A percentile compares a stretch with the other conserved stretches of the same genome.
Conservation (phyloP, 1,284 basidiomycete genomes). For the Sporisorium sorghi region DNA sequence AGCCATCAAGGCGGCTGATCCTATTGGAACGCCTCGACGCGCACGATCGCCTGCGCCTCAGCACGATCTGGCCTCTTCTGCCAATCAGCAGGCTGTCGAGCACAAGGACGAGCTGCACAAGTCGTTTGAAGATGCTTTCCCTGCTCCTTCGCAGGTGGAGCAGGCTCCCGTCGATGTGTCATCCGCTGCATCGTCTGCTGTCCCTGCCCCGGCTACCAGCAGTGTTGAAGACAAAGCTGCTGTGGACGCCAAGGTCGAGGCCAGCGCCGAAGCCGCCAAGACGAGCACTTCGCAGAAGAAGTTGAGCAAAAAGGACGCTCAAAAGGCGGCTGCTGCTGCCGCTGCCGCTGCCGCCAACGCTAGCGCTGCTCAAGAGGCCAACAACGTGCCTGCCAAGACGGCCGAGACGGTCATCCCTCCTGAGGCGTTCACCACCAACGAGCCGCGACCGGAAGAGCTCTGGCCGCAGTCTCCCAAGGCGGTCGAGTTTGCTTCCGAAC, state of each 20-base stretch:
- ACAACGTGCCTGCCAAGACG: constrained; percentile 12
- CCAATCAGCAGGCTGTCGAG: constrained; percentile 18
- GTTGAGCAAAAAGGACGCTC: constrained; percentile 31
- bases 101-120: constrained; percentile 36
- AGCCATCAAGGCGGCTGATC: constrained; percentile 36
- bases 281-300: constrained; percentile 27
- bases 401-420: constrained; percentile 25
- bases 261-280: constrained; percentile 11
- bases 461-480: constrained; percentile 63
- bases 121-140: constrained; percentile 46
- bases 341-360: too few species aligned
- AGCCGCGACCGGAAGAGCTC: constrained; percentile 55
- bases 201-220: not conserved
- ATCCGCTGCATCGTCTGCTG: constrained; percentile 4
- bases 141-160: constrained; percentile 20
- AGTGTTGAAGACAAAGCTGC: constrained; percentile 9
- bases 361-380: constrained; percentile 8
- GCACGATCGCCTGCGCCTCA: constrained; percentile 47
- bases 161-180: not conserved
- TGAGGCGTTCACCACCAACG: constrained; percentile 29
- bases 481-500: constrained; percentile 62
- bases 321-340: constrained; percentile 28
- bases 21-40: constrained; percentile 52
- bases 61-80: constrained; percentile 9
- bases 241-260: not conserved